A percentile compares a stretch with the other conserved stretches of the same genome.
These are phyloP conservation scores for Syzygium aqueum DNA, from an alignment of 345 rosid species.

Conservation along the genomic window DNA sequence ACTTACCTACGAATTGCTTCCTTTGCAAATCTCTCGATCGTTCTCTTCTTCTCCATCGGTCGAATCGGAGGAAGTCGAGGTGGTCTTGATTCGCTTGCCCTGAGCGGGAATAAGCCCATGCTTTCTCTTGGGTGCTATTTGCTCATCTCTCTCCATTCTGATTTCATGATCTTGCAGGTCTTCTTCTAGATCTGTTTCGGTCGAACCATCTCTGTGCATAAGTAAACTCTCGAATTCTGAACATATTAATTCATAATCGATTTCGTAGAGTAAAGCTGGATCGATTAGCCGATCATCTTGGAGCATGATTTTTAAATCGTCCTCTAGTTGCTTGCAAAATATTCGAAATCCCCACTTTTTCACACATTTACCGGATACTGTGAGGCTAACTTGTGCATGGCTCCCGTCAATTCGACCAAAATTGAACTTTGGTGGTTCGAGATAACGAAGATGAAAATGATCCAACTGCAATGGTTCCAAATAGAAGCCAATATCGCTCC, in stretches of 20 bases:
- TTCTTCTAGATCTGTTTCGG: neutral
- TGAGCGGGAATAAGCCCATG: no score
- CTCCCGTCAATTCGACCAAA: neutral
- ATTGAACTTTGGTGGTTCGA: neutral
- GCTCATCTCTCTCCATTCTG: no score
- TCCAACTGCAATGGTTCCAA: neutral
- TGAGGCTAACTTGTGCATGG: neutral
- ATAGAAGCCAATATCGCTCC: no score
- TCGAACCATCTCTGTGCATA: neutral
- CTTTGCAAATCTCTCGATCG: neutral
- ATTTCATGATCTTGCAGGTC: no score
- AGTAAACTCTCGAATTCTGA: no score
- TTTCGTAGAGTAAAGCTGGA: no score
- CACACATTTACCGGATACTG: accelerated
- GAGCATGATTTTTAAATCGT: neutral
- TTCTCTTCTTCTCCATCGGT: no score
- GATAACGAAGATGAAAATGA: neutral
- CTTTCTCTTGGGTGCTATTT: no score
- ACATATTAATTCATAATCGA: no score
- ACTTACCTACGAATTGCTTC: neutral
- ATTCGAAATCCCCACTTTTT: neutral
- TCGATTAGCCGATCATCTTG: accelerated
- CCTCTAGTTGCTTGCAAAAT: neutral
- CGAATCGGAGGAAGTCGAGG: no score
- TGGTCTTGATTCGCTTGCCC: no score